phyloP scores from a whole-genome alignment of 2,329 filamentous ascomycete genomes.

The Colletotrichum sp. region DNA sequence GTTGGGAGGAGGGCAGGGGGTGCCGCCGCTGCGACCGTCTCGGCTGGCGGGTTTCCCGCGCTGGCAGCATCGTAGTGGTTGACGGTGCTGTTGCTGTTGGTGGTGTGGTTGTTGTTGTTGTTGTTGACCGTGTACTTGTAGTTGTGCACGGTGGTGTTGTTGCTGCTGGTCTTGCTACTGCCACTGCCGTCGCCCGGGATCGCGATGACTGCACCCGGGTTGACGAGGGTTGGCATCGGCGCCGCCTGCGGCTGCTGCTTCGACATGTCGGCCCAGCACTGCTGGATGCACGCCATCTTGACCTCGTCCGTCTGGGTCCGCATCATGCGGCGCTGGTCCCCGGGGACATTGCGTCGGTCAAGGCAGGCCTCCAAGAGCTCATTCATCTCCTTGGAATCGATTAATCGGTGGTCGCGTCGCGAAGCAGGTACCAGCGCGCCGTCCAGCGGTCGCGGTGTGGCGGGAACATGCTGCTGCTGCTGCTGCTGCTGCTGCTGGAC shows the following conservation, averaged over 20 bases:
- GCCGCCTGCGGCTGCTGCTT: not conserved
- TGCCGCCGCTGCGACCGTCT: not conserved
- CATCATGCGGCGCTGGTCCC: not conserved
- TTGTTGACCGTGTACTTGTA: not conserved
- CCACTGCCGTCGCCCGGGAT: not conserved
- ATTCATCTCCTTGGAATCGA: not conserved
- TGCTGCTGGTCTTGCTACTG: not conserved
- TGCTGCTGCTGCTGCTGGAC: not conserved
- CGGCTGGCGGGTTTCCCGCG: not conserved
- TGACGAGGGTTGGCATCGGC: not conserved
- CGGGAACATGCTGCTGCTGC: not conserved
- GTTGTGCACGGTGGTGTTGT: not conserved
- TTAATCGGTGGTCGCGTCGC: not conserved
- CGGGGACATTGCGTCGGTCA: not conserved
- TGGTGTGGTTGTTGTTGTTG: not conserved
- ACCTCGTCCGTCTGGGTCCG: not conserved
- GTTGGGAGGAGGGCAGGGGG: not conserved
- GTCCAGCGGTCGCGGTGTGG: not conserved
- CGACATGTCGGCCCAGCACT: not conserved
- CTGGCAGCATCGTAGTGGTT: not conserved
- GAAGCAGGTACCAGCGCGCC: not conserved
- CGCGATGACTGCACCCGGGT: not conserved
- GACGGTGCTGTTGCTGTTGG: not conserved
- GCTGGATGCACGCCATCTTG: not conserved
- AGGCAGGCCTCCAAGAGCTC: not conserved